Evolutionary conservation across 805 yeast genomes (phyloP), one percentile per base, ranked within the genome.

Genomic region (Tetrapisispora phaffii): DNA sequence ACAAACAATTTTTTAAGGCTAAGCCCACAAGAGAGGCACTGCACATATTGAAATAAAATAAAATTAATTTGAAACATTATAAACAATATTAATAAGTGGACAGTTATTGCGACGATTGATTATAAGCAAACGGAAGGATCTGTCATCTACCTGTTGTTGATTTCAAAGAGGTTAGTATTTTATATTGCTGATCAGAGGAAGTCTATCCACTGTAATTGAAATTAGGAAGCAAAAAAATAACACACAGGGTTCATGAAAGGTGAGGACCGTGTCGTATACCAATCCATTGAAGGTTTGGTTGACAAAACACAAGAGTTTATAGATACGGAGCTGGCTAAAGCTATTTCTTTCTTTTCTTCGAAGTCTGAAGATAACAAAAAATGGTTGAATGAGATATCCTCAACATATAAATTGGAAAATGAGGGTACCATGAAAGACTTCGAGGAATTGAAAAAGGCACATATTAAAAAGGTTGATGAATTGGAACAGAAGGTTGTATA

Each of bases 401-500:
- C 17, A 1, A 50, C 51, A 45, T 41, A 58, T 58, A 45, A 45
- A 39, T 19, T 54, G 44, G 45, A 55, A 53, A 44, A 50, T 59
- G 47, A 65, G 16, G 48, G 48, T 4, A 54, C 49, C 49, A 29
- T 58, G 17, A 45, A 50, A 21, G 58, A 57, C 3, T 57, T 73
- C 15, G 71, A 67, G 35, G 37, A 46, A 7, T 58, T 68, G 44
- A 56, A 51, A 33, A 31, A 43, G 1, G 40, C 46, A 2, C 48
- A 52, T 23, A 12, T 44, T 8, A 41, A 40, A 1, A 49, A 58
- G n/a, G 34, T 72, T 9, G 55, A 50, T 15, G 43, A 43, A 7
- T 38, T 72, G 13, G 75, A 71, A 42, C 37, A 50, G 2, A 56
- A 63, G 31, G 67, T 74, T 2, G 63, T 57, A 3, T 67, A 67